Percentiles rank a stretch among this genome's conserved stretches.
Evolutionary conservation across 1,284 basidiomycete species (phyloP).

Genomic region (Schizopora paradoxa): DNA sequence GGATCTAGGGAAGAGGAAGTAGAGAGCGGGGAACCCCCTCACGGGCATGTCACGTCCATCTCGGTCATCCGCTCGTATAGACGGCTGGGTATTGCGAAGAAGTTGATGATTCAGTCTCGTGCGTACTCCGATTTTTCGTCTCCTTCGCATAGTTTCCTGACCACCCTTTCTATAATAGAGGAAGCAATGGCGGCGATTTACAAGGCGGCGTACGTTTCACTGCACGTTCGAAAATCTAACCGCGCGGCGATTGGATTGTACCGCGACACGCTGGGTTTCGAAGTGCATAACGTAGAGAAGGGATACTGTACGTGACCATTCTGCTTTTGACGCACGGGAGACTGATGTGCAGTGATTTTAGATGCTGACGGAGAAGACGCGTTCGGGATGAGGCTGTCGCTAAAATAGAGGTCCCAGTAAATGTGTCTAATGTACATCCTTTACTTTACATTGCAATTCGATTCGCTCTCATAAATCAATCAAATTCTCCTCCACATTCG

Average conservation of each 20-base stretch:
- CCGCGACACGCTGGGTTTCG: slow-evolving; percentile 79
- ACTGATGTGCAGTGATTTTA: slow-evolving; percentile 2
- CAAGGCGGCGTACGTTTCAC: slow-evolving; percentile 68
- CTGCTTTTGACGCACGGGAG: neutral
- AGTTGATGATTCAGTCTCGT: slow-evolving; percentile 87
- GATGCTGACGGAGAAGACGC: slow-evolving; percentile 94
- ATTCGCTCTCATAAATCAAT: slow-evolving; percentile 9
- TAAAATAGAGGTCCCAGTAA: slow-evolving; percentile 31
- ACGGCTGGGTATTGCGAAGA: slow-evolving; percentile 80
- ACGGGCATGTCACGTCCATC: slow-evolving; percentile 90
- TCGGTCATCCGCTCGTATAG: slow-evolving; percentile 84
- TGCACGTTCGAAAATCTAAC: slow-evolving; percentile 87
- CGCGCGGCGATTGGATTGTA: slow-evolving; percentile 81
- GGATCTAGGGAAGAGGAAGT: slow-evolving; percentile 66
- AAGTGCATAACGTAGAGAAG: slow-evolving; percentile 69
- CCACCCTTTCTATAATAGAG: slow-evolving; percentile 40
- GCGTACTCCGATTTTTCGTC: slow-evolving; percentile 27
- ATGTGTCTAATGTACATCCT: neutral
- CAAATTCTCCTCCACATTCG: slow-evolving; percentile 1
- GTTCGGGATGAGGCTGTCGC: slow-evolving; percentile 76
- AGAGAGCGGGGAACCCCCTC: slow-evolving; percentile 52
- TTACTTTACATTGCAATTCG: slow-evolving; percentile 2
- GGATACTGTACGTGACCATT: slow-evolving; percentile 67
- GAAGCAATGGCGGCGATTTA: slow-evolving; percentile 85
- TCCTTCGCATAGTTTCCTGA: slow-evolving; percentile 1